Conservation (phyloP, 805 yeast species). For the Pachysolen tannophilus region DNA sequence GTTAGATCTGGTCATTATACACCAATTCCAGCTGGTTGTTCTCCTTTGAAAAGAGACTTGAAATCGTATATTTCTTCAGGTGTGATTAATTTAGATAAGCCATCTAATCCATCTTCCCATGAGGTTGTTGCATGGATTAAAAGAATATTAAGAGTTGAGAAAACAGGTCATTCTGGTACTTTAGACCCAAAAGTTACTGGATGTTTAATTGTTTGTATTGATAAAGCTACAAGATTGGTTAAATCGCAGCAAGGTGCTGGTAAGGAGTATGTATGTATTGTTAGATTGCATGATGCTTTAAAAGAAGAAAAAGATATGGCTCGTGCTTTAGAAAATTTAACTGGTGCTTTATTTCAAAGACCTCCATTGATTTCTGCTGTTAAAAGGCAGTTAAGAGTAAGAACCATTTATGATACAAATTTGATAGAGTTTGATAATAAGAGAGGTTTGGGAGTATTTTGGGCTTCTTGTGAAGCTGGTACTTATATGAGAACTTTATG, state of each 20-base stretch:
- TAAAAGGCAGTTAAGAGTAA: conserved; percentile 96
- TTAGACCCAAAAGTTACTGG: conserved; percentile 97
- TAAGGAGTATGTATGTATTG: conserved; percentile 98
- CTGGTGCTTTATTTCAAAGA: conserved; percentile 98
- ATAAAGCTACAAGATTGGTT: conserved; percentile 95
- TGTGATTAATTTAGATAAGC: conserved; percentile 95
- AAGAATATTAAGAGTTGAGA: conserved; percentile 89
- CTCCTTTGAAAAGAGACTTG: conserved; percentile 91
- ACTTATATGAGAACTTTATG: conserved; percentile 99
- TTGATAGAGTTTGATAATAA: conserved; percentile 94
- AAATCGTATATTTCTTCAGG: conserved; percentile 88
- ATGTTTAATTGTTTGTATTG: conserved; percentile 95
- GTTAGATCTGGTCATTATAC: conserved; percentile 97
- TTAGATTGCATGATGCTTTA: conserved; percentile 88
- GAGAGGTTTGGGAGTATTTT: conserved; percentile 94
- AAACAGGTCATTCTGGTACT: conserved; percentile 99
- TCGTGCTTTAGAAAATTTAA: conserved; percentile 82
- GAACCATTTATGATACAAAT: conserved; percentile 95
- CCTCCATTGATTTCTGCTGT: conserved; percentile 99
- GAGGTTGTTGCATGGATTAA: conserved; percentile 99
- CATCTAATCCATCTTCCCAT: conserved; percentile 96
- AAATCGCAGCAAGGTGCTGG: conserved; percentile 99
- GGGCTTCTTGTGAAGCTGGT: conserved; percentile 99
- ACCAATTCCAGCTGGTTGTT: conserved; percentile 92
- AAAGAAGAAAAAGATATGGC: conserved; percentile 83